Evolutionary conservation across 2,329 filamentous ascomycete genomes (phyloP).

Genomic region (Fusarium redolens): DNA sequence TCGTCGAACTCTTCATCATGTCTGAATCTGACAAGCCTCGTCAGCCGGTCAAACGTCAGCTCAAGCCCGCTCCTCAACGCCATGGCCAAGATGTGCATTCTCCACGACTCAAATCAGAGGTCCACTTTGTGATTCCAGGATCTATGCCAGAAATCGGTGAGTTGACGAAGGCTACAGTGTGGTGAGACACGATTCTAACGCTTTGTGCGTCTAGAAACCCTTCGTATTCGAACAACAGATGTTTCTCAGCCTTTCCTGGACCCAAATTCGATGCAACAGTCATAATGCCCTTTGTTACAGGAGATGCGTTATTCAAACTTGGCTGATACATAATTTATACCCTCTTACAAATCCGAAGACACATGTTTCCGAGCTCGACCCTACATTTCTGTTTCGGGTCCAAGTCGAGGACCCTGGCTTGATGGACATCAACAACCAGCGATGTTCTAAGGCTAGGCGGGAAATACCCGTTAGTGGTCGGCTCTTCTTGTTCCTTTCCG

Average conservation of each 20-base stretch:
- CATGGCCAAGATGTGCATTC: slow-evolving; percentile 39
- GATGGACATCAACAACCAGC: neutral
- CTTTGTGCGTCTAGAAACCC: slow-evolving; percentile 33
- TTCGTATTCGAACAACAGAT: slow-evolving; percentile 45
- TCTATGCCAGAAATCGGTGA: slow-evolving; percentile 44
- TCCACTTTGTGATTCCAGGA: slow-evolving; percentile 47
- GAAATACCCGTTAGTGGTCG: neutral
- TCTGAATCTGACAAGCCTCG: slow-evolving; percentile 23
- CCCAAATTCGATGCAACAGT: slow-evolving; percentile 38
- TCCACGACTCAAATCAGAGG: slow-evolving; percentile 43
- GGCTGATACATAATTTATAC: neutral
- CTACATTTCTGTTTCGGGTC: neutral
- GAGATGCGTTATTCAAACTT: neutral
- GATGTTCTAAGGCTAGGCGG: neutral
- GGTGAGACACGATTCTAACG: neutral
- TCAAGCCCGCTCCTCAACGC: slow-evolving; percentile 44
- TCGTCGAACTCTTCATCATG: slow-evolving; percentile 21
- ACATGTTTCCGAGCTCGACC: neutral
- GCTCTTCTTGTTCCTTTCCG: neutral
- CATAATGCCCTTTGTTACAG: slow-evolving; percentile 9
- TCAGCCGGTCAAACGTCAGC: slow-evolving; percentile 33
- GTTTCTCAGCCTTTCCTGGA: slow-evolving; percentile 53
- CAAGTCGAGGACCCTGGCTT: neutral
- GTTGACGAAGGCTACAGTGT: neutral
- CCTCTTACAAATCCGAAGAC: neutral